Conservation (phyloP, 1,284 basidiomycete genomes). For the Dichomitus squalens region DNA sequence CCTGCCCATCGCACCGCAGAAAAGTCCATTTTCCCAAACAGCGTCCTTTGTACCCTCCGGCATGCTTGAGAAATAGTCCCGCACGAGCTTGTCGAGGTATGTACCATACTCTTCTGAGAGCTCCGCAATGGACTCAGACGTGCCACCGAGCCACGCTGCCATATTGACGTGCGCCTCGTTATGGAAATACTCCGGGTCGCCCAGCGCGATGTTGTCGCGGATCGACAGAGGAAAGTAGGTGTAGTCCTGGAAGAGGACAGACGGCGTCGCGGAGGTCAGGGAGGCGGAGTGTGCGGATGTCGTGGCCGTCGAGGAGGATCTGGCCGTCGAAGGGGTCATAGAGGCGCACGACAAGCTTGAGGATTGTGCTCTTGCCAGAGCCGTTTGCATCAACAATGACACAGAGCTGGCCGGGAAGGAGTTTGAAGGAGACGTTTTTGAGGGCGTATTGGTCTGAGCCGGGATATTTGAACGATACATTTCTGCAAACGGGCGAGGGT, state of each 20-base stretch:
- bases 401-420: slow-evolving; percentile 72
- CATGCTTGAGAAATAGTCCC: slow-evolving; percentile 63
- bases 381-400: slow-evolving; percentile 81
- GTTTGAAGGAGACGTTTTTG: slow-evolving; percentile 67
- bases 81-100: slow-evolving; percentile 70
- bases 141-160: slow-evolving; percentile 71
- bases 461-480: slow-evolving; percentile 76
- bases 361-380: slow-evolving; percentile 76
- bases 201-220: slow-evolving; percentile 74
- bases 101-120: slow-evolving; percentile 71
- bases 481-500: slow-evolving; percentile 36
- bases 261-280: slow-evolving; percentile 63
- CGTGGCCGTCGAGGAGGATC: slow-evolving; percentile 64
- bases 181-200: slow-evolving; percentile 54
- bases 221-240: slow-evolving; percentile 78
- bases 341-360: slow-evolving; percentile 71
- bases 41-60: slow-evolving; percentile 63
- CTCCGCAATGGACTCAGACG: slow-evolving; percentile 59
- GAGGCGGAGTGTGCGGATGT: slow-evolving; percentile 63
- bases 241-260: slow-evolving; percentile 78
- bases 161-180: slow-evolving; percentile 61
- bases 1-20: slow-evolving; percentile 45
- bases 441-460: slow-evolving; percentile 60
- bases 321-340: slow-evolving; percentile 69
- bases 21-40: slow-evolving; percentile 68